These are phyloP conservation scores for Avena insularis DNA, from an alignment of 176 grass and related monocot genomes.

Conservation along the genomic window DNA sequence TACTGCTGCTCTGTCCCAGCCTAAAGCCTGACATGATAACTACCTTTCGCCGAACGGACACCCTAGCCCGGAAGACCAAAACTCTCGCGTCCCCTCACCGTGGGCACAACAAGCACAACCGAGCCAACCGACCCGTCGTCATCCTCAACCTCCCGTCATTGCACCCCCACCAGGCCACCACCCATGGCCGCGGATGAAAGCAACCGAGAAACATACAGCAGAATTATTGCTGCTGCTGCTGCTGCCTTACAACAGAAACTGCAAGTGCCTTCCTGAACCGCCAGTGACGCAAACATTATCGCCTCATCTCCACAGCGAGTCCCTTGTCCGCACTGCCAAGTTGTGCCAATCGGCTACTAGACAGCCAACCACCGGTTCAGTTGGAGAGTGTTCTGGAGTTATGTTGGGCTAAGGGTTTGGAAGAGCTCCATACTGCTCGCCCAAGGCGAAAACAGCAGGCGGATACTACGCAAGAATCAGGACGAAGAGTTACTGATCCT, in stretches of 20 bases:
- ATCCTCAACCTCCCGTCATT: background rate
- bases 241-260: background rate
- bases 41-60: background rate
- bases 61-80: background rate
- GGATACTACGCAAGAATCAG: background rate
- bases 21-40: background rate
- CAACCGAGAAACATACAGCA: background rate
- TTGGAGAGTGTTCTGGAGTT: background rate
- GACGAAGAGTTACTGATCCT: too few species aligned
- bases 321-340: background rate
- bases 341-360: background rate
- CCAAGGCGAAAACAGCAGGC: background rate
- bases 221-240: background rate
- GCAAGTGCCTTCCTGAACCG: slow-evolving; percentile 5
- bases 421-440: background rate
- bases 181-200: background rate
- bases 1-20: too few species aligned
- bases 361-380: background rate
- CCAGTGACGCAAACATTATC: background rate
- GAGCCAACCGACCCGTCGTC: background rate
- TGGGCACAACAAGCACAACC: background rate
- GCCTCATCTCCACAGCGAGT: slow-evolving; percentile 3
- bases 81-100: background rate
- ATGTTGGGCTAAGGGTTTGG: background rate
- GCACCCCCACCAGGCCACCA: background rate